A percentile compares a stretch with the other conserved stretches of the same genome.
Conservation (phyloP, 116 monocot species). For the Trichopus zeylanicus region DNA sequence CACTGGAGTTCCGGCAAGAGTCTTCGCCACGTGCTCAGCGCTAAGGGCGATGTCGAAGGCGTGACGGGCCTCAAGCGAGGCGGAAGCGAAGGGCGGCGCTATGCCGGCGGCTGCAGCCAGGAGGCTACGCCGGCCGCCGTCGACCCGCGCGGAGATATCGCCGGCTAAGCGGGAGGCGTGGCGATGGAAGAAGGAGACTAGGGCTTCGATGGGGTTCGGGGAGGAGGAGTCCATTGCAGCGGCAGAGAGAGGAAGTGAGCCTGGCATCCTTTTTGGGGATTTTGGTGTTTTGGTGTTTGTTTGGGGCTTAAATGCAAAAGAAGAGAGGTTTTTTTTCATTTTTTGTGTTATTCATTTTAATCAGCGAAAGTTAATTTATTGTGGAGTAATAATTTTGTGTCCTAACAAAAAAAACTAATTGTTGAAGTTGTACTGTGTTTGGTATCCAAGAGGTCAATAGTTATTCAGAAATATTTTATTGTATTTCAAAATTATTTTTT, state of each 20-base stretch:
- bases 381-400: no score
- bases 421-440: no score
- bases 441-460: no score
- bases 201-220: conserved; percentile 12
- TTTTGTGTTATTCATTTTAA: no score
- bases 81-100: conserved; percentile 15
- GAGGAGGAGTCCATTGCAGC: conserved; percentile 31
- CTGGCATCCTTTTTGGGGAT: not conserved
- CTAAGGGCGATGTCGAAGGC: conserved; percentile 65
- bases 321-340: no score
- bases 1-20: conserved; percentile 61
- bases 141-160: conserved; percentile 31
- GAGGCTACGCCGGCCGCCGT: conserved; percentile 18
- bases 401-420: no score
- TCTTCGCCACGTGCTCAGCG: conserved; percentile 53
- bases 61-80: conserved; percentile 19
- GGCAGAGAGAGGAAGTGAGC: conserved; percentile 39
- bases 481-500: no score
- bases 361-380: no score
- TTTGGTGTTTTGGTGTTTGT: not conserved
- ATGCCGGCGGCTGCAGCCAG: conserved; percentile 9
- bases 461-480: no score
- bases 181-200: conserved; percentile 33
- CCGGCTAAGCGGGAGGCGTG: conserved; percentile 43
- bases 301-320: not conserved